A percentile compares a stretch with the other conserved stretches of the same genome.
Conservation (phyloP, 352 stramenopile genomes). For the Peronosclerospora sorghi region DNA sequence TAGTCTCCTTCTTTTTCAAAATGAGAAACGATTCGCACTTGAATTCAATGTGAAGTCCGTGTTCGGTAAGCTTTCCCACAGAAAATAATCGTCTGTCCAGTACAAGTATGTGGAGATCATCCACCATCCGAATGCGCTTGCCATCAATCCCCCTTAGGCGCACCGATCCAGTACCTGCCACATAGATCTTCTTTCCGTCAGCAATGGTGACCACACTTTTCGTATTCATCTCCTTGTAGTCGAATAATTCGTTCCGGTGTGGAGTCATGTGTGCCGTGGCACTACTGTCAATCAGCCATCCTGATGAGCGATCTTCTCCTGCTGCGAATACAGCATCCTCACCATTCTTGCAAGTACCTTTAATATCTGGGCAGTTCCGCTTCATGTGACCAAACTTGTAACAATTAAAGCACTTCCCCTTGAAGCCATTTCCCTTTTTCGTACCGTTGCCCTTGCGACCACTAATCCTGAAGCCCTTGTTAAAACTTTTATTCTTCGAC, state of each 20-base stretch:
- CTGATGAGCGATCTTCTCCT: background rate
- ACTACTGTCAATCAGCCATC: constrained; percentile 11
- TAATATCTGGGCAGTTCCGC: background rate
- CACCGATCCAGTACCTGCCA: too few species aligned
- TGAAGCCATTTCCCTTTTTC: background rate
- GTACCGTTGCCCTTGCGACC: background rate
- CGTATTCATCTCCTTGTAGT: background rate
- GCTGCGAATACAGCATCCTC: constrained; percentile 1
- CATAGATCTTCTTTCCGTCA: constrained; percentile 3
- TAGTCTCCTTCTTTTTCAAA: background rate
- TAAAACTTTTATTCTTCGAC: background rate
- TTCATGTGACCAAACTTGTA: background rate
- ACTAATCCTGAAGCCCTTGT: too few species aligned
- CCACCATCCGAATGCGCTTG: constrained; percentile 1
- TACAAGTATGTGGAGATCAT: constrained; percentile 6
- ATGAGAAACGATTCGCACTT: constrained; percentile 1
- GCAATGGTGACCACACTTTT: constrained; percentile 10
- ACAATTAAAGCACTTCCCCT: background rate
- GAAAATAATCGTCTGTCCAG: constrained; percentile 11
- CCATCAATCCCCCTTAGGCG: background rate
- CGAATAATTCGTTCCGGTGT: background rate
- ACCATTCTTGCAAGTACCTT: background rate
- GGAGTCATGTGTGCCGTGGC: constrained; percentile 11
- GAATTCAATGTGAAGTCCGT: constrained; percentile 6
- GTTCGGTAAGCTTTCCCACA: constrained; percentile 6